Percentiles rank a stretch among this genome's conserved stretches.
Conservation (phyloP, 768 basidiomycete species). For the Thelephora aurantiotincta region DNA sequence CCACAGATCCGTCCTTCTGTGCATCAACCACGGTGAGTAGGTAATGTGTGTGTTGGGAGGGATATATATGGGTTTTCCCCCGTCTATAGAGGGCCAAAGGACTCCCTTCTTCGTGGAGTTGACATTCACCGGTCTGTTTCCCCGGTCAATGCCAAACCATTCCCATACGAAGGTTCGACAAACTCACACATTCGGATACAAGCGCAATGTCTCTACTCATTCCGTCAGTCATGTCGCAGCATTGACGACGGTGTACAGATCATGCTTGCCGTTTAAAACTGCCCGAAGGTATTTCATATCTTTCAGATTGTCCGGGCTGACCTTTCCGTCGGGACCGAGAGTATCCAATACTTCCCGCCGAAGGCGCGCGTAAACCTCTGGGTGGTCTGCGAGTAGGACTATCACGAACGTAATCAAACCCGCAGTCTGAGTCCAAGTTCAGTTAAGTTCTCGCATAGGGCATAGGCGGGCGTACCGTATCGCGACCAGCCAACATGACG, state of each 20-base stretch:
- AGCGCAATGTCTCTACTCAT: conserved; percentile 15
- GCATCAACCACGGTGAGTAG: conserved; percentile 53
- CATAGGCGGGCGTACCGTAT: conserved; percentile 7
- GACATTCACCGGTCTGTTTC: conserved; percentile 19
- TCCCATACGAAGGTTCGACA: background rate
- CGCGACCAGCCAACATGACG: conserved; percentile 16
- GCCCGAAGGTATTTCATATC: conserved; percentile 18
- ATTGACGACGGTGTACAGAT: background rate
- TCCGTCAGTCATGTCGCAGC: background rate
- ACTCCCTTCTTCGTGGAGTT: conserved; percentile 7
- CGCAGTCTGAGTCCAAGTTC: conserved; percentile 7
- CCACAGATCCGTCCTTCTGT: conserved; percentile 53
- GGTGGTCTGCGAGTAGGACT: conserved; percentile 18
- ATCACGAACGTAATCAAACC: conserved; percentile 16
- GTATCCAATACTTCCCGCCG: conserved; percentile 16
- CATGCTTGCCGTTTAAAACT: conserved; percentile 13
- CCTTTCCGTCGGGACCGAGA: conserved; percentile 13
- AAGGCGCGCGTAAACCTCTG: conserved; percentile 13
- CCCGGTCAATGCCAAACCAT: background rate
- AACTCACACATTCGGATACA: conserved; percentile 19
- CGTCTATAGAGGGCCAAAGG: conserved; percentile 7
- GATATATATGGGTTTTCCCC: conserved; percentile 11
- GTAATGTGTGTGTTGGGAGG: conserved; percentile 13
- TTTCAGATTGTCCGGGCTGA: conserved; percentile 19
- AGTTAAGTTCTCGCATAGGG: background rate